Conservation (phyloP, 2,329 filamentous ascomycete genomes). For the Septoria linicola region DNA sequence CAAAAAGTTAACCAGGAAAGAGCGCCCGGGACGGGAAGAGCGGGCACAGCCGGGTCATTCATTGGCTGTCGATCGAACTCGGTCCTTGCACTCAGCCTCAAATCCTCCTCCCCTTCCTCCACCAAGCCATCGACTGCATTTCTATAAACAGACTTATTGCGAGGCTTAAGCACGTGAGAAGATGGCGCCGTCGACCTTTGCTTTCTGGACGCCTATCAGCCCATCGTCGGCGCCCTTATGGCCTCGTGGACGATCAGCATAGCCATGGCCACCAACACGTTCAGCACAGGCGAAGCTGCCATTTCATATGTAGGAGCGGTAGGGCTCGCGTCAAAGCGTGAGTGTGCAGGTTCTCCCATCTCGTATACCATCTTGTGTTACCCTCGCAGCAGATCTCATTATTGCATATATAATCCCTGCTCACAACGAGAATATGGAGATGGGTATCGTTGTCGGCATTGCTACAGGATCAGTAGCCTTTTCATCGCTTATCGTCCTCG, state of each 20-base stretch:
- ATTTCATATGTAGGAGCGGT: constrained; percentile 5
- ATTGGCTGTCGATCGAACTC: not conserved
- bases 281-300: constrained; percentile 1
- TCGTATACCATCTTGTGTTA: constrained; percentile 6
- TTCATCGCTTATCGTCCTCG: not conserved
- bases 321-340: not conserved
- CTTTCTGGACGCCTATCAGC: constrained; percentile 12
- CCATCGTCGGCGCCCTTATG: constrained; percentile 4
- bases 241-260: constrained; percentile 1
- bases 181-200: not conserved
- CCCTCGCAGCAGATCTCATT: not conserved
- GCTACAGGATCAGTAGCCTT: constrained; percentile 9
- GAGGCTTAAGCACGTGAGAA: constrained; percentile 11
- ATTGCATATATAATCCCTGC: not conserved
- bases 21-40: not conserved
- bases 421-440: constrained; percentile 5
- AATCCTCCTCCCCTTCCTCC: constrained; percentile 1
- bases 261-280: constrained; percentile 6
- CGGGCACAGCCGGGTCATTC: not conserved
- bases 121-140: not conserved
- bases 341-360: constrained; percentile 3
- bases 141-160: constrained; percentile 5
- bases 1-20: not conserved
- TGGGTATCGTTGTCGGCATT: constrained; percentile 5
- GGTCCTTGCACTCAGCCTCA: constrained; percentile 5